phyloP scores from a whole-genome alignment of 371 early-diverging fungal species.

The Phascolomyces articulosus region DNA sequence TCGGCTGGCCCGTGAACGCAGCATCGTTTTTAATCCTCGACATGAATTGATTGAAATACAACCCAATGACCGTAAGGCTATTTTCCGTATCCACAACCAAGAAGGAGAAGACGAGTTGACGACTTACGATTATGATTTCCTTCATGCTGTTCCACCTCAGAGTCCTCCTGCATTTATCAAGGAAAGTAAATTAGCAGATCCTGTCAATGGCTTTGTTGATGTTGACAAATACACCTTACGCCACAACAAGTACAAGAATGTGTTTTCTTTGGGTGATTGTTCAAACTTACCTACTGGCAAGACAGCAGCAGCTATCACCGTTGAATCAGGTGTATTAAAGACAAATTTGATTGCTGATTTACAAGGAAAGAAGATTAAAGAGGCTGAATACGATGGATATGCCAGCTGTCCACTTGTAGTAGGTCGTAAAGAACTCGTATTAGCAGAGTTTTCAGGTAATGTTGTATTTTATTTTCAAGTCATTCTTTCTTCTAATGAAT shows the following conservation, averaged over 20 bases:
- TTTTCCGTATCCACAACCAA: conserved; percentile 66
- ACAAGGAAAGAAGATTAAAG: conserved; percentile 46
- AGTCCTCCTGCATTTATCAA: conserved; percentile 80
- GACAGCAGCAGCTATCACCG: conserved; percentile 89
- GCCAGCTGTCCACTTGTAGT: conserved; percentile 81
- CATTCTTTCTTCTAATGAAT: too few species aligned
- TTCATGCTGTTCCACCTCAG: conserved; percentile 92
- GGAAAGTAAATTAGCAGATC: conserved; percentile 69
- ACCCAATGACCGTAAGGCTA: conserved; percentile 65
- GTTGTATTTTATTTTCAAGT: background rate
- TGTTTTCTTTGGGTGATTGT: conserved; percentile 85
- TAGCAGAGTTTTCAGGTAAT: conserved; percentile 79
- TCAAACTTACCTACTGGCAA: conserved; percentile 88
- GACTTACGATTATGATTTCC: conserved; percentile 74
- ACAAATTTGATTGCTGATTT: conserved; percentile 77
- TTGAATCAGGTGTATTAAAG: conserved; percentile 77
- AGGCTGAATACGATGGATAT: conserved; percentile 81
- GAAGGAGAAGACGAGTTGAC: conserved; percentile 59
- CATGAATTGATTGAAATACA: conserved; percentile 75
- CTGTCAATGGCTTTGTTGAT: conserved; percentile 79
- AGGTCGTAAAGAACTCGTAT: conserved; percentile 78
- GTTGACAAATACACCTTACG: conserved; percentile 80
- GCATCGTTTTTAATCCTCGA: conserved; percentile 68
- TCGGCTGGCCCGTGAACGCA: conserved; percentile 68
- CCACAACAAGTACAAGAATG: conserved; percentile 79